A percentile compares a stretch with the other conserved stretches of the same genome.
Conservation (phyloP, 768 basidiomycete genomes). For the Pleurotus tuber-regium region DNA sequence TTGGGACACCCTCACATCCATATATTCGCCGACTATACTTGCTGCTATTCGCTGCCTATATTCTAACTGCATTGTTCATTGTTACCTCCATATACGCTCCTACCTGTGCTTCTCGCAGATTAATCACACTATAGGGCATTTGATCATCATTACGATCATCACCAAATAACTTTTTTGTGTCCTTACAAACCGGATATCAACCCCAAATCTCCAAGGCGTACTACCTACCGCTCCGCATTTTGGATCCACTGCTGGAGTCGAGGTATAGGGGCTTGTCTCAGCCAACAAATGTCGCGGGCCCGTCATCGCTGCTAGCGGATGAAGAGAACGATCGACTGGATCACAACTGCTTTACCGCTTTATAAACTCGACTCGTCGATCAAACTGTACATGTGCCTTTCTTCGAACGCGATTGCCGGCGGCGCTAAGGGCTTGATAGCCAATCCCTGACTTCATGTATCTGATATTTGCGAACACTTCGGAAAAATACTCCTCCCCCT, state of each 20-base stretch:
- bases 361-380: neutral
- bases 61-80: conserved; percentile 3
- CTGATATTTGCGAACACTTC: neutral
- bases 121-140: conserved; percentile 6
- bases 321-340: too few relatives aligned
- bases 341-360: conserved; percentile 1
- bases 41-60: conserved; percentile 1
- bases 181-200: too few relatives aligned
- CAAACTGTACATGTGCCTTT: conserved; percentile 6
- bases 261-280: too few relatives aligned
- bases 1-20: conserved; percentile 5
- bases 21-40: neutral
- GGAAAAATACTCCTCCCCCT: neutral
- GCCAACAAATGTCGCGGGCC: too few relatives aligned
- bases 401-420: conserved; percentile 5
- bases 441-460: too few relatives aligned
- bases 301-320: too few relatives aligned
- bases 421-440: neutral
- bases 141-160: too few relatives aligned
- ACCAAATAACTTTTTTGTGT: too few relatives aligned
- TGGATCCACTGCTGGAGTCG: too few relatives aligned
- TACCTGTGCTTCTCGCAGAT: conserved; percentile 5
- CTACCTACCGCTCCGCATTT: too few relatives aligned
- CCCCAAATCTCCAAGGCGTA: too few relatives aligned
- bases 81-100: conserved; percentile 5